Conservation (phyloP, 805 yeast species). For the Blastobotrys robertii region DNA sequence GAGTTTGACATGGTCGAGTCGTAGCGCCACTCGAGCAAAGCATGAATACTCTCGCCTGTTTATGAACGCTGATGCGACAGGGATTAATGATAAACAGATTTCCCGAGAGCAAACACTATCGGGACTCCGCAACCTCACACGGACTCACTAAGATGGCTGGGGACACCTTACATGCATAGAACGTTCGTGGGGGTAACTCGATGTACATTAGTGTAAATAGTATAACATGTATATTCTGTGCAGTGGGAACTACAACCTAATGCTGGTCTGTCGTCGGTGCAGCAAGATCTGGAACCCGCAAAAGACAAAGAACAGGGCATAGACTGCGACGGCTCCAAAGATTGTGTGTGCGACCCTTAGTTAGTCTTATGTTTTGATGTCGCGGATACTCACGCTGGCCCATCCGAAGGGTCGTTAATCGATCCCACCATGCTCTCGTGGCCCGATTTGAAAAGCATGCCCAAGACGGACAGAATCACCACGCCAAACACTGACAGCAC, state of each 20-base stretch:
- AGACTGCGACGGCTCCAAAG: constrained; percentile 80
- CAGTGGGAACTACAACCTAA: constrained; percentile 37
- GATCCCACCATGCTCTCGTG: constrained; percentile 94
- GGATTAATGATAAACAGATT: not conserved
- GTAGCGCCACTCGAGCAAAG: too few species aligned
- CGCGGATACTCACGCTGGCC: constrained; percentile 49
- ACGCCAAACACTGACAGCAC: constrained; percentile 87
- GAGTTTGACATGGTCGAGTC: not conserved
- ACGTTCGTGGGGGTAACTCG: not conserved
- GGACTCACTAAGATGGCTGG: too few species aligned
- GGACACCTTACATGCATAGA: not conserved
- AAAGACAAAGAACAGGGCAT: constrained; percentile 68
- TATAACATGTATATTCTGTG: not conserved
- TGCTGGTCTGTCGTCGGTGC: constrained; percentile 55
- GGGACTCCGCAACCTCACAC: too few species aligned
- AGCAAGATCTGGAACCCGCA: constrained; percentile 79
- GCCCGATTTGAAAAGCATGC: constrained; percentile 64
- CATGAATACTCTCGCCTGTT: too few species aligned
- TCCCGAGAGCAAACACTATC: too few species aligned
- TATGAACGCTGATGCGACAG: not conserved
- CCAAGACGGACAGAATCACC: constrained; percentile 76
- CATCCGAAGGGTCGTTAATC: constrained; percentile 82
- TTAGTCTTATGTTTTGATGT: too few species aligned
- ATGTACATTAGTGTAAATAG: not conserved
- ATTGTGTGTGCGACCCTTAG: constrained; percentile 76